A percentile compares a stretch with the other conserved stretches of the same genome.
These are phyloP conservation scores for Acanthamoeba healyi DNA, from an alignment of 208 protist species.

Conservation along the genomic window DNA sequence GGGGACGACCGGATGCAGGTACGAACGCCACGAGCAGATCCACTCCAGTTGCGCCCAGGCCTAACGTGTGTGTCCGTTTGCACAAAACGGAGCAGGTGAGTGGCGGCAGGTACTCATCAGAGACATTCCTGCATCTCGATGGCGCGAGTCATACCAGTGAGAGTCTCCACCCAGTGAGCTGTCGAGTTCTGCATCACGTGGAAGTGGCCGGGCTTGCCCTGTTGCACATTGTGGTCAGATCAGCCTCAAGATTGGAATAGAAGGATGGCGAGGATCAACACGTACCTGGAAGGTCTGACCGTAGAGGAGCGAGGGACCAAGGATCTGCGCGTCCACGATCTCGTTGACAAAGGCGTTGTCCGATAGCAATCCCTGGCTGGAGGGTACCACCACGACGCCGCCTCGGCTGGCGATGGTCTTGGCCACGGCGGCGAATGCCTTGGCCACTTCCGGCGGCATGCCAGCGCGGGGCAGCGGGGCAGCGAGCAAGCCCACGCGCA, in stretches of 20 bases:
- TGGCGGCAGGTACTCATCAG: no score
- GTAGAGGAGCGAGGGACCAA: conserved; percentile 30
- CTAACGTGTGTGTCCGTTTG: background rate
- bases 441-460: background rate
- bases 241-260: no score
- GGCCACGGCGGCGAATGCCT: background rate
- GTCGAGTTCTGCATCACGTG: conserved; percentile 26
- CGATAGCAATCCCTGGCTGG: background rate
- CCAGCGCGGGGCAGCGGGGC: background rate
- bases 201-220: conserved; percentile 34
- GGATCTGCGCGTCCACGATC: conserved; percentile 35
- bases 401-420: background rate
- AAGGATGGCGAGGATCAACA: background rate
- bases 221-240: no score
- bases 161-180: conserved; percentile 11
- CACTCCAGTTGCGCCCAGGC: conserved; percentile 4
- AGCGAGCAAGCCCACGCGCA: background rate
- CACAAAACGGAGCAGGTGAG: no score
- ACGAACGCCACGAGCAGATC: conserved; percentile 27
- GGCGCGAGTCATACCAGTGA: conserved; percentile 44
- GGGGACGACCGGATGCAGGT: background rate
- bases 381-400: conserved; percentile 31
- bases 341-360: background rate
- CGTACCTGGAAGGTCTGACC: background rate
- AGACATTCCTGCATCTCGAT: no score